A percentile compares a stretch with the other conserved stretches of the same genome.
Conservation (phyloP, 2,329 filamentous ascomycete species). For the Exophiala lecanii-corni region DNA sequence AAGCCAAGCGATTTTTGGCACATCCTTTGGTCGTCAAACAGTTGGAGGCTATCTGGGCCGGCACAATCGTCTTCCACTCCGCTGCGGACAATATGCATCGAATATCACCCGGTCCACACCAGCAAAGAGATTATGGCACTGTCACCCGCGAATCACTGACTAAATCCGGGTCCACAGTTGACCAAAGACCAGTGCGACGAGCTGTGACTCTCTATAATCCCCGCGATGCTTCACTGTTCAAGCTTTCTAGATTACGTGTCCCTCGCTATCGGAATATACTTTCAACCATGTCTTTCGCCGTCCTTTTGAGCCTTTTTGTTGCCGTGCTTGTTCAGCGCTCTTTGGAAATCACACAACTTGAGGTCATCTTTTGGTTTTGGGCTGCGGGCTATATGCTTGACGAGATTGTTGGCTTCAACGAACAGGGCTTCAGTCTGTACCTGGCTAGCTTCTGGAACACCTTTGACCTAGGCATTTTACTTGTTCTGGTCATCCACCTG, state of each 20-base stretch:
- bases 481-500: constrained; percentile 84
- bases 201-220: constrained; percentile 88
- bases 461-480: constrained; percentile 84
- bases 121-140: constrained; percentile 38
- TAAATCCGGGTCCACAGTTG: constrained; percentile 20
- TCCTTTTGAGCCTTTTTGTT: constrained; percentile 79
- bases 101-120: constrained; percentile 11
- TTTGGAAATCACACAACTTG: constrained; percentile 73
- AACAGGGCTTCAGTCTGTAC: constrained; percentile 93
- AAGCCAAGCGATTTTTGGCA: constrained; percentile 85
- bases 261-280: constrained; percentile 88
- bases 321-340: constrained; percentile 74
- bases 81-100: constrained; percentile 80
- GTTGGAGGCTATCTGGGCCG: constrained; percentile 95
- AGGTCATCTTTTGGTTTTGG: constrained; percentile 96
- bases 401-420: constrained; percentile 91
- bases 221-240: constrained; percentile 82
- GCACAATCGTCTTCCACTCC: constrained; percentile 90
- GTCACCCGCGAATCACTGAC: constrained; percentile 21
- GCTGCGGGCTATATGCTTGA: constrained; percentile 95
- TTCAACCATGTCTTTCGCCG: constrained; percentile 79
- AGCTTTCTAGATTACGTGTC: constrained; percentile 82
- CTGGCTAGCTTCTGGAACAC: constrained; percentile 98
- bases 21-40: constrained; percentile 91
- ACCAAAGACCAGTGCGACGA: constrained; percentile 37